Percentiles rank a stretch among this genome's conserved stretches.
Evolutionary conservation across 2,329 filamentous ascomycete species (phyloP).

Genomic region (Pyrenochaeta sp.): DNA sequence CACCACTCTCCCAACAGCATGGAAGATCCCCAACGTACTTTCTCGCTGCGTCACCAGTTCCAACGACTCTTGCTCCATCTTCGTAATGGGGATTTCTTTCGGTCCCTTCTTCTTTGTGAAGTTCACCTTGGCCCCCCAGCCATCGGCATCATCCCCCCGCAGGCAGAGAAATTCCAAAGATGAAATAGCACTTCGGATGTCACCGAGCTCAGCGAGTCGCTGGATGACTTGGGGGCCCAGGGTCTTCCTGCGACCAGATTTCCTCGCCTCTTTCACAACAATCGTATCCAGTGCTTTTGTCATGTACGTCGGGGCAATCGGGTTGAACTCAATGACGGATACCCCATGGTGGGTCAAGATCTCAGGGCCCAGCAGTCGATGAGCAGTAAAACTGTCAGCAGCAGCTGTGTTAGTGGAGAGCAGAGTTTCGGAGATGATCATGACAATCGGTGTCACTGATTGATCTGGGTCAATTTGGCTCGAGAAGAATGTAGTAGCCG

Average conservation of each 20-base stretch:
- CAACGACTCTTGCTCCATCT: conserved; percentile 80
- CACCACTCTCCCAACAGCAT: conserved; percentile 93
- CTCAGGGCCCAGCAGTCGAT: conserved; percentile 86
- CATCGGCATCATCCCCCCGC: conserved; percentile 78
- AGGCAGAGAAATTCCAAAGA: conserved; percentile 92
- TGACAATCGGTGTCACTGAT: conserved; percentile 70
- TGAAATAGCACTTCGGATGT: conserved; percentile 91
- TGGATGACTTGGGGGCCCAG: conserved; percentile 83
- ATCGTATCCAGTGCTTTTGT: conserved; percentile 83
- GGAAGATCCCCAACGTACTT: conserved; percentile 90
- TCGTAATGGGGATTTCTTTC: conserved; percentile 71
- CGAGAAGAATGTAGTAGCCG: conserved; percentile 57
- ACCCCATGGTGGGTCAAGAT: conserved; percentile 83
- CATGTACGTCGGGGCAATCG: conserved; percentile 85
- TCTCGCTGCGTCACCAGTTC: conserved; percentile 86
- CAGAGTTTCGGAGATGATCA: conserved; percentile 91
- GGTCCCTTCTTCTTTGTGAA: conserved; percentile 66
- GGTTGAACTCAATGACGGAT: conserved; percentile 88
- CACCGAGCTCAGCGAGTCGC: conserved; percentile 83
- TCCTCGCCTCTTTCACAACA: conserved; percentile 83
- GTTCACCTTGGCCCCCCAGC: conserved; percentile 81
- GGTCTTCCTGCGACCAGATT: conserved; percentile 76
- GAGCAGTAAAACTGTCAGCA: conserved; percentile 90
- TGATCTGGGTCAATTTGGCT: conserved; percentile 29
- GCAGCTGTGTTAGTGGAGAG: conserved; percentile 84